phyloP scores from a whole-genome alignment of 1,284 basidiomycete genomes.

The Ustilago tritici region DNA sequence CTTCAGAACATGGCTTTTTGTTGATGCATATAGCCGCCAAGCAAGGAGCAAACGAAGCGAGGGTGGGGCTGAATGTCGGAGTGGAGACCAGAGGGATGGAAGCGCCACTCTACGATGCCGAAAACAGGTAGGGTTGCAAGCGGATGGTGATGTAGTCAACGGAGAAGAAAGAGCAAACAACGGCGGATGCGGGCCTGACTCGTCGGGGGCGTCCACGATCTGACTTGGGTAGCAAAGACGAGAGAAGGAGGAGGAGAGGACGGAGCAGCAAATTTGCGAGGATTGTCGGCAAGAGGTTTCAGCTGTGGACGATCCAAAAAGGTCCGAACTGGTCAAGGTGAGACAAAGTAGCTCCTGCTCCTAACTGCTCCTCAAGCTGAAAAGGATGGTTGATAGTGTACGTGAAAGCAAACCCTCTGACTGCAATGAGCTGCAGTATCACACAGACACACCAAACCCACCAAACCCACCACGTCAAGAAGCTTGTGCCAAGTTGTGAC shows the following conservation, averaged over 20 bases:
- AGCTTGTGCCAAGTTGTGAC: neutral
- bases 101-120: constrained; percentile 1
- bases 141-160: neutral
- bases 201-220: neutral
- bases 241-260: neutral
- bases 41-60: neutral
- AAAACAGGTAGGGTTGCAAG: neutral
- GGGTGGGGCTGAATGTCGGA: constrained; percentile 14
- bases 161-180: neutral
- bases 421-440: neutral
- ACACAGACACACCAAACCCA: neutral
- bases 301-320: constrained; percentile 7
- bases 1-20: constrained; percentile 12
- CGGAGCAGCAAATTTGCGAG: neutral
- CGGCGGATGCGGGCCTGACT: neutral
- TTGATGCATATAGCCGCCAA: constrained; percentile 2
- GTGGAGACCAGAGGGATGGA: neutral
- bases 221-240: neutral
- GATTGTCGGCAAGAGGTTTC: constrained; percentile 1
- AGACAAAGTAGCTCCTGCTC: neutral
- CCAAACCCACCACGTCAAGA: neutral
- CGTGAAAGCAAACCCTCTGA: no score
- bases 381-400: neutral
- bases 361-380: neutral
- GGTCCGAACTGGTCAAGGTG: constrained; percentile 2